A percentile compares a stretch with the other conserved stretches of the same genome.
Evolutionary conservation across 2,329 filamentous ascomycete species (phyloP).

Genomic region (Ophiosphaerella korrae): DNA sequence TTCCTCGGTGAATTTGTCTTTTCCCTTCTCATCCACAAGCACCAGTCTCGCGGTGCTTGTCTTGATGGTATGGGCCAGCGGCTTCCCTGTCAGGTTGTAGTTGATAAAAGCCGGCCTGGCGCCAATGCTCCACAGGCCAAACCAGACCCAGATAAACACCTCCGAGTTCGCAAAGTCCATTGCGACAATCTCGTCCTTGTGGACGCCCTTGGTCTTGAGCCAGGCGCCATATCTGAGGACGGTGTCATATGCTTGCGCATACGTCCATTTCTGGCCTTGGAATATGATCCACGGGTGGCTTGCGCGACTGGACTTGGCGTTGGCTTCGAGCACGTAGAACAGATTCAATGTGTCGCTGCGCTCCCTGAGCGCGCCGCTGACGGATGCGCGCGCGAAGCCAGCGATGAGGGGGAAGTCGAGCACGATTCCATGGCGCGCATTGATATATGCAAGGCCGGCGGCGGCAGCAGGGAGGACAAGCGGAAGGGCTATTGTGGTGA

Average conservation of each 20-base stretch:
- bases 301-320: constrained; percentile 33
- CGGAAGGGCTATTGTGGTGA: constrained; percentile 27
- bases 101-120: constrained; percentile 48
- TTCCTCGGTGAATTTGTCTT: constrained; percentile 33
- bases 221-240: constrained; percentile 44
- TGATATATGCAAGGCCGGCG: constrained; percentile 63
- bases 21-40: constrained; percentile 61
- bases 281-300: constrained; percentile 41
- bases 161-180: constrained; percentile 47
- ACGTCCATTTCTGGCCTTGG: constrained; percentile 41
- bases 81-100: constrained; percentile 45
- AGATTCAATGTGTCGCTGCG: constrained; percentile 66
- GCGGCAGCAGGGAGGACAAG: constrained; percentile 40
- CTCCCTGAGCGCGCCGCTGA: constrained; percentile 56
- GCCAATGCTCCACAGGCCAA: constrained; percentile 45
- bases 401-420: constrained; percentile 67
- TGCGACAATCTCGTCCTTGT: constrained; percentile 45
- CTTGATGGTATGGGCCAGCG: constrained; percentile 58
- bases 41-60: constrained; percentile 63
- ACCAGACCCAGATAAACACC: constrained; percentile 47
- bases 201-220: constrained; percentile 43
- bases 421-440: constrained; percentile 69
- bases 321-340: constrained; percentile 43
- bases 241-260: constrained; percentile 42
- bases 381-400: constrained; percentile 55